Percentiles rank a stretch among this genome's conserved stretches.
Evolutionary conservation across 192 early-diverging fungal genomes (phyloP).

Genomic region (Spinellus fusiger): DNA sequence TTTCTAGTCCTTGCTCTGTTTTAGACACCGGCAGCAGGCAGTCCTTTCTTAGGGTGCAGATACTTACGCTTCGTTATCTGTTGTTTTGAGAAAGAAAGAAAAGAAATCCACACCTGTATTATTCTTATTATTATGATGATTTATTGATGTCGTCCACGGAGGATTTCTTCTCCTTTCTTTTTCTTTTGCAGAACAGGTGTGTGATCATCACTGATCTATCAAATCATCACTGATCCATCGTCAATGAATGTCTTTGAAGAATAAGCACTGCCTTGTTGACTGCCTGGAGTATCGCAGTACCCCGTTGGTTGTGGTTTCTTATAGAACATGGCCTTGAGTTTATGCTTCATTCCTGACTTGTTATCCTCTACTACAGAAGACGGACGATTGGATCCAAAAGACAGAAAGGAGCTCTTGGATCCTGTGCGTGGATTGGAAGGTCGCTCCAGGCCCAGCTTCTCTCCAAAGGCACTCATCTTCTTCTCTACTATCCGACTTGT

Average conservation of each 20-base stretch:
- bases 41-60: no score
- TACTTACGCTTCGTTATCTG: no score
- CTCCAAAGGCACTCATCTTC: constrained; percentile 16
- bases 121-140: no score
- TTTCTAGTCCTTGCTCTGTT: no score
- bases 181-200: no score
- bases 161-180: no score
- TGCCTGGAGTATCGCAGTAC: no score
- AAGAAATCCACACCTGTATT: no score
- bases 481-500: constrained; percentile 26
- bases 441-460: constrained; percentile 4
- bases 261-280: neutral
- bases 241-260: neutral
- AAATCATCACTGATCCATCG: neutral
- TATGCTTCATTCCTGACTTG: neutral
- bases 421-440: neutral
- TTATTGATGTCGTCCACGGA: no score
- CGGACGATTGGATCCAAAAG: neutral
- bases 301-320: neutral
- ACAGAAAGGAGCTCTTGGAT: neutral
- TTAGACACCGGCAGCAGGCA: neutral
- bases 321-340: neutral
- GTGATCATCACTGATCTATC: no score
- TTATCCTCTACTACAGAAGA: neutral
- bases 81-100: no score